A percentile compares a stretch with the other conserved stretches of the same genome.
Conservation (phyloP, 1,284 basidiomycete species). For the Caloboletus firmus region DNA sequence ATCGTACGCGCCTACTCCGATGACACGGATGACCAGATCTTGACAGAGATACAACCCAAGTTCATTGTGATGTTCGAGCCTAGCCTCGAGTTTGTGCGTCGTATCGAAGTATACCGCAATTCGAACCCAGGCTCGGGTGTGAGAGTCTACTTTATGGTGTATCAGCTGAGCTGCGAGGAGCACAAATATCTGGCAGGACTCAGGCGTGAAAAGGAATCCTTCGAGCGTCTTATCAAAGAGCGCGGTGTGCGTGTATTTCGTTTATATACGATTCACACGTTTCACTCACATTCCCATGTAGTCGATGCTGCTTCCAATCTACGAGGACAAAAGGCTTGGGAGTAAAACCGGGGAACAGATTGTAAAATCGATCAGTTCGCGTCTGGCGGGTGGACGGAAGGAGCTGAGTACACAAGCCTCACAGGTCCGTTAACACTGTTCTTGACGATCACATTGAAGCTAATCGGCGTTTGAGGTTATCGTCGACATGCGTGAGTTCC, state of each 20-base stretch:
- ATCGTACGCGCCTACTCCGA: slow-evolving; percentile 88
- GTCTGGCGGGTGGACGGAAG: slow-evolving; percentile 84
- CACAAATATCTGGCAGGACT: slow-evolving; percentile 91
- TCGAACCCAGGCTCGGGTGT: slow-evolving; percentile 79
- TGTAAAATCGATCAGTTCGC: slow-evolving; percentile 84
- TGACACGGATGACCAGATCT: slow-evolving; percentile 87
- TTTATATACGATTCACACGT: neutral
- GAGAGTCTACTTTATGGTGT: slow-evolving; percentile 95
- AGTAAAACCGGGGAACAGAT: slow-evolving; percentile 51
- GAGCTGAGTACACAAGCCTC: slow-evolving; percentile 69
- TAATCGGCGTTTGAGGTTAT: slow-evolving; percentile 61
- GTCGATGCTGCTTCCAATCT: slow-evolving; percentile 90
- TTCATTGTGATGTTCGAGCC: slow-evolving; percentile 97
- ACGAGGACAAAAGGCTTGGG: slow-evolving; percentile 63
- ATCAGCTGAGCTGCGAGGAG: slow-evolving; percentile 91
- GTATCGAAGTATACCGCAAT: slow-evolving; percentile 90
- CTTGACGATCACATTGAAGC: neutral
- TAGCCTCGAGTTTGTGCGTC: slow-evolving; percentile 87
- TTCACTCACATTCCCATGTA: slow-evolving; percentile 32
- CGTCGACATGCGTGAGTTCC: slow-evolving; percentile 96
- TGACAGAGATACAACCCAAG: slow-evolving; percentile 86
- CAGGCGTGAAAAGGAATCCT: slow-evolving; percentile 91
- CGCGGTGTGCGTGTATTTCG: slow-evolving; percentile 64
- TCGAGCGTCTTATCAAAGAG: slow-evolving; percentile 91
- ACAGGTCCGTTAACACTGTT: slow-evolving; percentile 46